Evolutionary conservation across 1,284 basidiomycete genomes (phyloP).

Genomic region (Trametes polyzona): DNA sequence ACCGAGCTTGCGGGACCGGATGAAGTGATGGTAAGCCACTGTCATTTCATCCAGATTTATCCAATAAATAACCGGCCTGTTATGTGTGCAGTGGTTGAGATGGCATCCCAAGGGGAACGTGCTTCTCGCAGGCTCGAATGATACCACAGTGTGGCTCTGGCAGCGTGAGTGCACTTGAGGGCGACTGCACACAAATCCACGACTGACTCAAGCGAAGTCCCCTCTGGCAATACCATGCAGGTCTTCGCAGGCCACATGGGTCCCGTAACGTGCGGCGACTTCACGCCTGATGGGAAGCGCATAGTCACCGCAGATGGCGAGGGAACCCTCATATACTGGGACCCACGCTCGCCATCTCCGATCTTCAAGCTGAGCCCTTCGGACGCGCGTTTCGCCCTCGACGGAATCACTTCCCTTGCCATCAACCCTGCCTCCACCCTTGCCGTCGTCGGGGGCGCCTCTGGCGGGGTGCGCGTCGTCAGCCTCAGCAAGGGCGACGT

Average conservation of each 20-base stretch:
- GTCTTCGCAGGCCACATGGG: conserved; percentile 93
- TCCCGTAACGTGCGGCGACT: conserved; percentile 86
- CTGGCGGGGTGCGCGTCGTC: conserved; percentile 84
- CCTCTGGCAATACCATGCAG: conserved; percentile 92
- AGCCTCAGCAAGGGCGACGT: conserved; percentile 88
- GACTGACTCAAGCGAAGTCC: conserved; percentile 59
- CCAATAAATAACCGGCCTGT: not conserved
- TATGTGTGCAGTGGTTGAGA: conserved; percentile 73
- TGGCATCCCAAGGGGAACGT: conserved; percentile 97
- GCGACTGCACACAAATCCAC: not conserved
- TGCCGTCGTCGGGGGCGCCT: conserved; percentile 86
- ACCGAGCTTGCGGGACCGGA: conserved; percentile 92
- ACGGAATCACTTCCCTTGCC: conserved; percentile 85
- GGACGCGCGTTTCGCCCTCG: conserved; percentile 79
- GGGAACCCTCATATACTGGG: conserved; percentile 89
- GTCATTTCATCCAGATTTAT: not conserved
- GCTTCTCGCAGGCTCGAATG: conserved; percentile 90
- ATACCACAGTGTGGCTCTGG: conserved; percentile 98
- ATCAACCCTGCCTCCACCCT: conserved; percentile 86
- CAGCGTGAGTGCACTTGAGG: conserved; percentile 62
- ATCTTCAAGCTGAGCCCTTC: conserved; percentile 78
- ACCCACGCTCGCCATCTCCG: conserved; percentile 80
- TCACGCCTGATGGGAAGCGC: conserved; percentile 92
- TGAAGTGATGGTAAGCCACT: conserved; percentile 84
- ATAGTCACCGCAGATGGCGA: conserved; percentile 89